Base-by-base conservation (phyloP, 495 filamentous ascomycete species). In the Aspergillus conjunctus region DNA sequence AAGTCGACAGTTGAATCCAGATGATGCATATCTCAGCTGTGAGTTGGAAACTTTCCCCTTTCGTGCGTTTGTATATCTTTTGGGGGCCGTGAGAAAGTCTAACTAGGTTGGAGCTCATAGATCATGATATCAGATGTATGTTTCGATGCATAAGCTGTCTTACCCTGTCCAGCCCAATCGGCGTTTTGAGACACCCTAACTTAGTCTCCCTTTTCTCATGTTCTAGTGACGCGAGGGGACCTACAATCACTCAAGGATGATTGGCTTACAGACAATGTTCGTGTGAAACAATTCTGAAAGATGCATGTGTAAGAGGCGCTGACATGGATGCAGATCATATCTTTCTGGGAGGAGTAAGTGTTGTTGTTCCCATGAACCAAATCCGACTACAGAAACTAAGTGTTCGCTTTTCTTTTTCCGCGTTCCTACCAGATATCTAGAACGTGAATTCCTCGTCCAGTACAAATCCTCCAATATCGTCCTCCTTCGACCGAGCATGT, bases 231-330 rank as follows among this genome's bases (percentile, higher is more conserved):
- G 54, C 81, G 84, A 69, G 91, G 93, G 68, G 94, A 98, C 73
- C 83, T 97, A 61, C 88, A 89, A 71, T 87, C 87, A 31, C 81
- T 98, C 49, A 93, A 90, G 77, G 79, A 90, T 71, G 95, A 97
- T 78, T 98, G 94, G 94, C 79, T 98, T 51, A 98, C 93, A n/a
- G 94, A 98, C 72, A 97, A 96, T 78, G 92, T 96, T 83, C 58
- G 87, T 74, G 59, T 51, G 20, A 43, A 43, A 15, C 0, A 37
- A 37, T 18, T 31, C 17, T 49, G 21, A n/a, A 43, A 14, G 30
- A 9, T 54, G n/a, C n/a, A 37, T n/a, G 53, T 48, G 12, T 39
- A 20, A 31, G 17, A 48, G 32, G 37, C 10, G 56, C 56, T 60
- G 58, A 53, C 49, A 54, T 44, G 30, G 55, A 57, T 33, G 59